These are phyloP conservation scores for Botryosphaeria dothidea DNA, from an alignment of 2,329 filamentous ascomycete species.

Conservation along the genomic window DNA sequence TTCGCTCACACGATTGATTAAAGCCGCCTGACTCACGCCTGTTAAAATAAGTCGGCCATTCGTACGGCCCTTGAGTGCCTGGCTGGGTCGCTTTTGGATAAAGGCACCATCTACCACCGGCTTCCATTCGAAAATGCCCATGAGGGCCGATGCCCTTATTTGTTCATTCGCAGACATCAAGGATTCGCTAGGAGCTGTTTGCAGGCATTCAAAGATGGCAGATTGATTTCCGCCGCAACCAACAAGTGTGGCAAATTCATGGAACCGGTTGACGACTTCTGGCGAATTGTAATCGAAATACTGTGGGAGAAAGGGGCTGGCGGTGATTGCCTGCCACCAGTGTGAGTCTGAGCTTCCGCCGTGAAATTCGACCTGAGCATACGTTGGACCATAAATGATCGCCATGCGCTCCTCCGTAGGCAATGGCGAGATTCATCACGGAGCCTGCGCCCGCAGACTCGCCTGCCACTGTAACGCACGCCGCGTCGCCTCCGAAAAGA, in stretches of 20 bases:
- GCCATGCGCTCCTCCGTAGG: slow-evolving; percentile 34
- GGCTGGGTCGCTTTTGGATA: slow-evolving; percentile 44
- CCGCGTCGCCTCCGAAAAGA: slow-evolving; percentile 44
- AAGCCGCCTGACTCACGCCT: slow-evolving; percentile 23
- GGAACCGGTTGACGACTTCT: slow-evolving; percentile 54
- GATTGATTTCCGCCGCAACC: slow-evolving; percentile 41
- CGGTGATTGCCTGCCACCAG: slow-evolving; percentile 25
- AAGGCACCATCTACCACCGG: slow-evolving; percentile 62
- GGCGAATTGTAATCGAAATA: slow-evolving; percentile 54
- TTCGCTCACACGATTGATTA: too few relatives aligned
- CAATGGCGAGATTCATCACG: slow-evolving; percentile 41
- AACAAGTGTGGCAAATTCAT: slow-evolving; percentile 47
- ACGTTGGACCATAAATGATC: too few relatives aligned
- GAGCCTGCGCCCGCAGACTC: slow-evolving; percentile 42
- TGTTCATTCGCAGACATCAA: slow-evolving; percentile 57
- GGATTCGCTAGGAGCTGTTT: slow-evolving; percentile 52
- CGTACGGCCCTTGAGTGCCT: slow-evolving; percentile 39
- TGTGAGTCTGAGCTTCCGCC: too few relatives aligned
- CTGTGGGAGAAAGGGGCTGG: slow-evolving; percentile 59
- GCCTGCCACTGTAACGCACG: slow-evolving; percentile 36
- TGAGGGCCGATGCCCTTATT: slow-evolving; percentile 53
- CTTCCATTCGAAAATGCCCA: slow-evolving; percentile 59
- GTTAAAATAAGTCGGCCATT: slow-evolving; percentile 42
- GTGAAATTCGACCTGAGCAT: too few relatives aligned
- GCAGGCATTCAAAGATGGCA: slow-evolving; percentile 58